These are phyloP conservation scores for Odonthalia washingtoniensis DNA, from an alignment of 31 red algal genomes.

Conservation along the genomic window DNA sequence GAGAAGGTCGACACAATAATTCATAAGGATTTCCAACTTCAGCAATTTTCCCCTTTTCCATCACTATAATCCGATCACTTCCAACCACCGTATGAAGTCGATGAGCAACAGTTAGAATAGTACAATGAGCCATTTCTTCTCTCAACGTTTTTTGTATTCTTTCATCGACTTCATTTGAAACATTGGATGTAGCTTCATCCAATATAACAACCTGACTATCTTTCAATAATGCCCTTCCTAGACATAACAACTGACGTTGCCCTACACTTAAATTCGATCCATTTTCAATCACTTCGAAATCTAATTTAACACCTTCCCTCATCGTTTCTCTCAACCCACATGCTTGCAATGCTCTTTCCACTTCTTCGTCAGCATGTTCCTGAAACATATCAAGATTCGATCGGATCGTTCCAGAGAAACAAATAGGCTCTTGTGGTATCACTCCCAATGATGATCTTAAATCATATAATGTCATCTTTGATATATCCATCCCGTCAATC, in stretches of 20 bases:
- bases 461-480: conserved; percentile 66
- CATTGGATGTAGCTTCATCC: conserved; percentile 94
- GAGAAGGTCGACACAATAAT: conserved; percentile 56
- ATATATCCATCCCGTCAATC: conserved; percentile 88
- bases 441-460: conserved; percentile 86
- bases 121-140: conserved; percentile 72
- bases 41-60: conserved; percentile 60
- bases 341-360: conserved; percentile 72
- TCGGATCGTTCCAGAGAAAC: conserved; percentile 94
- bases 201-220: conserved; percentile 87
- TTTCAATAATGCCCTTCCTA: conserved; percentile 91
- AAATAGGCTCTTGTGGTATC: conserved; percentile 93
- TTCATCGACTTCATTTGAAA: conserved; percentile 88
- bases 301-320: conserved; percentile 62
- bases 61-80: conserved; percentile 71
- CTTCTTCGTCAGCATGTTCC: conserved; percentile 69
- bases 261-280: conserved; percentile 92
- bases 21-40: conserved; percentile 65
- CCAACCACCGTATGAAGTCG: conserved; percentile 68
- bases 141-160: conserved; percentile 90
- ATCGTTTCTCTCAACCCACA: conserved; percentile 82
- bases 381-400: conserved; percentile 96
- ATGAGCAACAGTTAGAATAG: conserved; percentile 77
- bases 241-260: conserved; percentile 96
- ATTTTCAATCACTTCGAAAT: conserved; percentile 80